Percentiles rank a stretch among this genome's conserved stretches.
These are phyloP conservation scores for Ophiobolus disseminans DNA, from an alignment of 2,329 filamentous ascomycete species.

Conservation along the genomic window DNA sequence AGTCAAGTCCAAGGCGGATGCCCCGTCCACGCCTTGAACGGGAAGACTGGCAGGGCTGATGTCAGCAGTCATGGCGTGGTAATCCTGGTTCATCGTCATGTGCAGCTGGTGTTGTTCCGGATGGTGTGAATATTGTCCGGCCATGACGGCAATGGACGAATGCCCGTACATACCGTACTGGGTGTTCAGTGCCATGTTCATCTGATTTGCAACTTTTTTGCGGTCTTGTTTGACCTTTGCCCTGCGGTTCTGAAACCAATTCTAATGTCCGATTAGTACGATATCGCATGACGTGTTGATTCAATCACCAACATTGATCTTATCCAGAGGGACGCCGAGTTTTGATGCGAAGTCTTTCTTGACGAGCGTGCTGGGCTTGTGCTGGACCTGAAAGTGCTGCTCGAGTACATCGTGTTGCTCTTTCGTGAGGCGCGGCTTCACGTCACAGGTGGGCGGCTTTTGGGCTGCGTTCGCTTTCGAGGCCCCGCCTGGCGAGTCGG, in stretches of 20 bases:
- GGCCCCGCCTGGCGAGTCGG: conserved; percentile 23
- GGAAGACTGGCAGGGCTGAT: conserved; percentile 46
- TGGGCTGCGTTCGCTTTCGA: conserved; percentile 26
- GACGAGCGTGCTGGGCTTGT: conserved; percentile 58
- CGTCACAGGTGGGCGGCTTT: conserved; percentile 49
- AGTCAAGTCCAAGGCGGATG: conserved; percentile 41
- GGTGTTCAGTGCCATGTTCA: conserved; percentile 47
- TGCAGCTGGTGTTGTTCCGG: conserved; percentile 35
- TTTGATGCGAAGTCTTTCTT: conserved; percentile 59
- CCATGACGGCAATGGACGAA: conserved; percentile 32
- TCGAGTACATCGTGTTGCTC: conserved; percentile 62
- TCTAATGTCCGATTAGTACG: conserved; percentile 50
- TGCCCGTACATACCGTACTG: conserved; percentile 38
- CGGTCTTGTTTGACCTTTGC: conserved; percentile 61
- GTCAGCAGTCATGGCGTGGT: conserved; percentile 38
- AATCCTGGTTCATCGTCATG: conserved; percentile 38
- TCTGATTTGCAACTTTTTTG: conserved; percentile 54
- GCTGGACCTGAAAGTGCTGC: conserved; percentile 56
- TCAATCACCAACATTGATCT: conserved; percentile 58
- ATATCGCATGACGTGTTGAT: not conserved
- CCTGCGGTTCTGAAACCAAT: conserved; percentile 62
- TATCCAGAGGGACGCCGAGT: conserved; percentile 59
- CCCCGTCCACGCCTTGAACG: conserved; percentile 39
- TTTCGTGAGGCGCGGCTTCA: conserved; percentile 61
- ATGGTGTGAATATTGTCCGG: conserved; percentile 23